Conservation (phyloP, 495 filamentous ascomycete species). For the Pseudomonodictys pantanalensis region DNA sequence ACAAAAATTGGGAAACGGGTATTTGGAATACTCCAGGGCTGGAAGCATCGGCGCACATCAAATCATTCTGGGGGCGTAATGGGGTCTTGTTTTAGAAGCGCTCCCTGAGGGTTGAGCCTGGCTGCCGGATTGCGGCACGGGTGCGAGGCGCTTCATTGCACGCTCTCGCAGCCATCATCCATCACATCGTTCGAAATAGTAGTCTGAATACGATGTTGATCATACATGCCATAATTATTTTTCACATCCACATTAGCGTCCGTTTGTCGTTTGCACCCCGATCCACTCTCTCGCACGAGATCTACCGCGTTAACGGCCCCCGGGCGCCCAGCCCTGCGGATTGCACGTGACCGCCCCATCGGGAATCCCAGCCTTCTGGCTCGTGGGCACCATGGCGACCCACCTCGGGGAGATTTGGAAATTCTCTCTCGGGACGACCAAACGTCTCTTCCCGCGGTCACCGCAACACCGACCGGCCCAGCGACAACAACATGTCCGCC, state of each 20-base stretch:
- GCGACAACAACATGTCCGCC: conserved; percentile 6
- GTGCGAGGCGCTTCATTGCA: conserved; percentile 23
- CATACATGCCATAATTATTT: too few species aligned
- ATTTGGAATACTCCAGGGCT: background rate
- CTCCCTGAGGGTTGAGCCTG: conserved; percentile 28
- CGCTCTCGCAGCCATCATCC: conserved; percentile 12
- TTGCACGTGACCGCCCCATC: background rate
- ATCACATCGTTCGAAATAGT: conserved; percentile 1
- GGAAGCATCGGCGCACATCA: background rate
- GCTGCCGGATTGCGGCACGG: conserved; percentile 10
- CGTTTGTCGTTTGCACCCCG: too few species aligned
- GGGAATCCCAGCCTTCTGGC: too few species aligned
- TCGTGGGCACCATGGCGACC: too few species aligned
- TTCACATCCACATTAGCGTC: too few species aligned
- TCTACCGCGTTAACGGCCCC: too few species aligned
- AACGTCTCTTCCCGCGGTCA: background rate
- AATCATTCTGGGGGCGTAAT: background rate
- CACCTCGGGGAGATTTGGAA: background rate
- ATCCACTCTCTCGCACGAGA: too few species aligned
- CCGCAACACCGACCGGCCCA: background rate
- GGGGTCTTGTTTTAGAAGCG: conserved; percentile 9
- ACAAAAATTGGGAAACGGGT: conserved; percentile 16
- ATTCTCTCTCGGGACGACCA: background rate
- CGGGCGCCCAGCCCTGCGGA: background rate
- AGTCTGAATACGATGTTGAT: too few species aligned